These are phyloP conservation scores for Coniochaeta hoffmannii DNA, from an alignment of 2,329 filamentous ascomycete species.

Conservation along the genomic window DNA sequence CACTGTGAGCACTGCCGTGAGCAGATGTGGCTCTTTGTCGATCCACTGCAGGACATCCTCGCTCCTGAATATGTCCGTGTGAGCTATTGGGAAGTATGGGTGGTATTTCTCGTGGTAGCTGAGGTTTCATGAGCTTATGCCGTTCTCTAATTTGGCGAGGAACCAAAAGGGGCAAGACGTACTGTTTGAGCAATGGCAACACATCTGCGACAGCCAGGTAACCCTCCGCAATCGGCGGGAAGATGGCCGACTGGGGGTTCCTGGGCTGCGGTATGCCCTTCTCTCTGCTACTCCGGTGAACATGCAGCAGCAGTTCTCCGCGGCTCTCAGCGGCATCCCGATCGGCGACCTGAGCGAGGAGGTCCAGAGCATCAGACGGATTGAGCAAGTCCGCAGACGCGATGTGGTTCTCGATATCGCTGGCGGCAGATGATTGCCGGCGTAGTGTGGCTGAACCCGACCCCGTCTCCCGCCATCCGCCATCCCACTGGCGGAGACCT, in stretches of 20 bases:
- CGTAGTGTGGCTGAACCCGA: constrained; percentile 11
- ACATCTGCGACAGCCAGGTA: constrained; percentile 17
- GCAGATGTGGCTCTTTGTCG: constrained; percentile 54
- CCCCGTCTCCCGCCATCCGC: constrained; percentile 5
- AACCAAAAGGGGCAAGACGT: neutral
- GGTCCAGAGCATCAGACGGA: constrained; percentile 31
- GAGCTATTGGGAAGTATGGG: constrained; percentile 61
- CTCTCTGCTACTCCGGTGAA: constrained; percentile 1
- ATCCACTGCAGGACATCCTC: constrained; percentile 47
- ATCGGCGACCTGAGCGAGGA: constrained; percentile 28
- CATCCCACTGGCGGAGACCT: neutral
- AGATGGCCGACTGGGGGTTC: constrained; percentile 9
- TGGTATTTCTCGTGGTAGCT: constrained; percentile 57
- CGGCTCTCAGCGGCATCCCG: neutral
- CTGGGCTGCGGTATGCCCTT: neutral
- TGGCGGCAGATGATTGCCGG: neutral
- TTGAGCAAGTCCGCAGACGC: constrained; percentile 30
- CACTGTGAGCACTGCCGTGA: constrained; percentile 63
- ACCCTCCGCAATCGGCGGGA: constrained; percentile 24
- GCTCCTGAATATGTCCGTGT: constrained; percentile 42
- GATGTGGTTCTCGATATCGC: constrained; percentile 28
- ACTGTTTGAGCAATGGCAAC: constrained; percentile 18
- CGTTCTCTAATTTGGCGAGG: no score
- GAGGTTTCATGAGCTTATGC: neutral
- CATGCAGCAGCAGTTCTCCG: constrained; percentile 10